Base-by-base conservation (phyloP, 169 alveolate species). In the Cryptosporidium felis region DNA sequence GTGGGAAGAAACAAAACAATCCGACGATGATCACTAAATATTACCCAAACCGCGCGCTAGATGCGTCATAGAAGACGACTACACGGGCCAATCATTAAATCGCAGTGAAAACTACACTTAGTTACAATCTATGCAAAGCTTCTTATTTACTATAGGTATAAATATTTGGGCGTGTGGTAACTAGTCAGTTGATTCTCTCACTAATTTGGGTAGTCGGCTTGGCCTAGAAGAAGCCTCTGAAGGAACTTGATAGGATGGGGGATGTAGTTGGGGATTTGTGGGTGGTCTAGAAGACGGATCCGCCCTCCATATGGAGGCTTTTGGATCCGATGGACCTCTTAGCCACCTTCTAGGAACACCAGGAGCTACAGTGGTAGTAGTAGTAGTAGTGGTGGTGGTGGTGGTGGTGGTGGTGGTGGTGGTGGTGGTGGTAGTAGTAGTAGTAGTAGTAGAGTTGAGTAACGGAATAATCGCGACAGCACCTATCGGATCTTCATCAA, bases 401-500 rank as follows among this genome's bases (percentile, higher is more conserved):
- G 34, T 16, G 30, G 63, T 56, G 10, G 63, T 56, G 10, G 63
- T 56, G 32, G 18, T 56, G 2, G 44, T 56, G 1, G 63, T 56
- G 63, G 45, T 28, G 21, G 26, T 28, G 1, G 63, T 56, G 1
- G 63, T 56, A 10, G 63, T 56, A 16, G 63, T 56, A 0, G 63
- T 41, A 34, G 81, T 65, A 45, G 81, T 65, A 5, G 81, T 28
- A 45, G 81, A 46, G 0, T n/a, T n/a, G n/a, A n/a, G 81, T 65
- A 30, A 62, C 23, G n/a, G n/a, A n/a, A n/a, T n/a, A n/a, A n/a
- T n/a, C 26, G 63, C n/a, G 6, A 56, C 41, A 5, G 6, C 18
- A 10, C 5, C 4, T 2, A 56, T 8, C 32, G 36, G 63, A 28
- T 56, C 63, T 28, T 56, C 45, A 5, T 56, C 63, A 21, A 56